Evolutionary conservation across 1,139 yeast genomes (phyloP).

Genomic region (Suhomyces bokatorum): DNA sequence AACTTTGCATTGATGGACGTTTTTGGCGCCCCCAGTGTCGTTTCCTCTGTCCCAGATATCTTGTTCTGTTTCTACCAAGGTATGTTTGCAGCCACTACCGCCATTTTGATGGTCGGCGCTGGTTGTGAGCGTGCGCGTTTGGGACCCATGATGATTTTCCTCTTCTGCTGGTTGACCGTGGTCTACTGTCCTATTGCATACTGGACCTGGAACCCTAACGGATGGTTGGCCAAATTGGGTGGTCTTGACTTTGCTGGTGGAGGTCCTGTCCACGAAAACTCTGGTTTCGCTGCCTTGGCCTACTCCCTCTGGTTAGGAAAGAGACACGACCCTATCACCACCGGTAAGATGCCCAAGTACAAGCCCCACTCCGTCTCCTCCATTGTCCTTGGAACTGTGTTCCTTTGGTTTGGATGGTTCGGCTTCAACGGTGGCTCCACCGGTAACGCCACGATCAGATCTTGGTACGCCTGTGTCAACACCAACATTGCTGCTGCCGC

Average conservation of each 20-base stretch:
- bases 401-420: constrained; percentile 98
- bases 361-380: constrained; percentile 90
- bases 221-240: constrained; percentile 84
- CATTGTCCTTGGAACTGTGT: constrained; percentile 89
- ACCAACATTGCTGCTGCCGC: constrained; percentile 90
- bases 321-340: constrained; percentile 79
- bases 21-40: constrained; percentile 77
- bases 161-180: constrained; percentile 92
- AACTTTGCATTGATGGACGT: constrained; percentile 80
- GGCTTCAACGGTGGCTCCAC: constrained; percentile 98
- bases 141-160: constrained; percentile 93
- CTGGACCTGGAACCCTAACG: constrained; percentile 95
- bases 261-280: constrained; percentile 94
- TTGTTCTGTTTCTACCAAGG: constrained; percentile 90
- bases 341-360: constrained; percentile 74
- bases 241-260: constrained; percentile 97
- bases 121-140: constrained; percentile 97
- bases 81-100: constrained; percentile 92
- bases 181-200: constrained; percentile 94
- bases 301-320: constrained; percentile 89
- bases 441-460: constrained; percentile 86
- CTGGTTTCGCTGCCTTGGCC: constrained; percentile 94
- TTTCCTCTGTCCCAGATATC: constrained; percentile 75
- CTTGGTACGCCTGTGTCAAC: constrained; percentile 90
- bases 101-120: constrained; percentile 92